Evolutionary conservation across 768 basidiomycete genomes (phyloP).

Genomic region (Atractiella rhizophila): DNA sequence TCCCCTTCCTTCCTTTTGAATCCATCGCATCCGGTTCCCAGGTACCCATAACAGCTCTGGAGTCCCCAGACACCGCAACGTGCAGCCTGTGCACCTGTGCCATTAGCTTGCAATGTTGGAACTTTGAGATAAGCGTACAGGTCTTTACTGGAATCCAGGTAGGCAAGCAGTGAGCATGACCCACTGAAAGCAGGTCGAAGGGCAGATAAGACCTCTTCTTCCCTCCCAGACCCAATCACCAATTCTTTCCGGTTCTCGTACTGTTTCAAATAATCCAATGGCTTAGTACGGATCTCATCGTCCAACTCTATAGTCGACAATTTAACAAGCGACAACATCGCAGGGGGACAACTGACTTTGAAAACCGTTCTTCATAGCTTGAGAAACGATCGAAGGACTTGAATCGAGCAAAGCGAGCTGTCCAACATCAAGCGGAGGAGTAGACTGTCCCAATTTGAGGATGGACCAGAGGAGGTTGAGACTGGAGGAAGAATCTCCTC

Average conservation of each 20-base stretch:
- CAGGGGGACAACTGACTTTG: too few species aligned
- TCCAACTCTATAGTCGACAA: too few species aligned
- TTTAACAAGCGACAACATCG: too few species aligned
- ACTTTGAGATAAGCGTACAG: conserved; percentile 21
- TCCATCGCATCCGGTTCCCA: conserved; percentile 46
- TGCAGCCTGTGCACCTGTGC: conserved; percentile 28
- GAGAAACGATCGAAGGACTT: conserved; percentile 33
- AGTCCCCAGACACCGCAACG: conserved; percentile 77
- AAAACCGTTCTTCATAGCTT: conserved; percentile 53
- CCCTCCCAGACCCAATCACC: conserved; percentile 25
- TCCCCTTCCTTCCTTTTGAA: too few species aligned
- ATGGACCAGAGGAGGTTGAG: background rate
- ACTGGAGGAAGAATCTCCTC: background rate
- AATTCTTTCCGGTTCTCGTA: conserved; percentile 32
- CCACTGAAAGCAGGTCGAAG: conserved; percentile 69
- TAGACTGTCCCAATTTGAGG: background rate
- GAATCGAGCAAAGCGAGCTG: conserved; percentile 20
- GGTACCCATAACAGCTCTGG: conserved; percentile 79
- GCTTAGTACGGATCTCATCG: conserved; percentile 50
- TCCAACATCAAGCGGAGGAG: conserved; percentile 15
- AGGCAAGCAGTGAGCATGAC: conserved; percentile 67
- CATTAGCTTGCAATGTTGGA: background rate
- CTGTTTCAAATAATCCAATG: conserved; percentile 40
- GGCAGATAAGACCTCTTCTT: conserved; percentile 29
- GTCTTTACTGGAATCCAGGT: conserved; percentile 57